Evolutionary conservation across 306 rosid species (phyloP), one percentile per base, ranked within the genome.

Genomic region (Elaeagnus macrophylla): DNA sequence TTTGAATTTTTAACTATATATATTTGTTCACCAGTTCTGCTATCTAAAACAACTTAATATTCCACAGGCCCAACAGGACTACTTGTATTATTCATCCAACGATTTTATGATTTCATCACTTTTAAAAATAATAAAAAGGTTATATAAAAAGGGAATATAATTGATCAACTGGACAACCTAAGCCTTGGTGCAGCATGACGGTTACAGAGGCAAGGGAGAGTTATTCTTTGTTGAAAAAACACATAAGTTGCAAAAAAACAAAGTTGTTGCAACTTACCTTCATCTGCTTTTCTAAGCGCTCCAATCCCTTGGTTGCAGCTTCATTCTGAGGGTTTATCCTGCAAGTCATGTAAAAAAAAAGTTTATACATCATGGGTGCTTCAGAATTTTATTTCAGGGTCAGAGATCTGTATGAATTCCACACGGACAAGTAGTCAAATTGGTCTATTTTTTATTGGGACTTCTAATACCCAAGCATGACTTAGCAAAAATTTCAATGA

Each of bases 261-360:
- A 25, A 2, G 32, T 25, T 45, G 49, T 12, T 12, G 15, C 49
- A 13, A 45, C n/a, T 2, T 69, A 87, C 99, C 99, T 93, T 87
- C 99, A 88, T 88, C 61, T 69, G 96, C 73, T 93, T 93, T 78
- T 93, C 99, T 58, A 93, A 73, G 66, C 99, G 95, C 67, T 88
- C 96, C 43, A 93, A 80, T 35, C 99, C 96, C 58, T 81, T 82
- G 60, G 82, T 93, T 38, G 96, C 99, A 60, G 95, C 99, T 75
- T 88, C 95, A 60, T 88, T 93, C 63, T 81, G 99, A 37, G 82
- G 76, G 75, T 93, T 93, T 77, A 93, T 77, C 81, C 99, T 93
- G 86, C 67, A 66, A 48, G 0, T 43, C 46, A 60, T 32, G 37
- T 15, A 60, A 10, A 18, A 63, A 9, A 32, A 19, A 68, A 49